Conservation (phyloP, 768 basidiomycete genomes). For the Trametes villosa region DNA sequence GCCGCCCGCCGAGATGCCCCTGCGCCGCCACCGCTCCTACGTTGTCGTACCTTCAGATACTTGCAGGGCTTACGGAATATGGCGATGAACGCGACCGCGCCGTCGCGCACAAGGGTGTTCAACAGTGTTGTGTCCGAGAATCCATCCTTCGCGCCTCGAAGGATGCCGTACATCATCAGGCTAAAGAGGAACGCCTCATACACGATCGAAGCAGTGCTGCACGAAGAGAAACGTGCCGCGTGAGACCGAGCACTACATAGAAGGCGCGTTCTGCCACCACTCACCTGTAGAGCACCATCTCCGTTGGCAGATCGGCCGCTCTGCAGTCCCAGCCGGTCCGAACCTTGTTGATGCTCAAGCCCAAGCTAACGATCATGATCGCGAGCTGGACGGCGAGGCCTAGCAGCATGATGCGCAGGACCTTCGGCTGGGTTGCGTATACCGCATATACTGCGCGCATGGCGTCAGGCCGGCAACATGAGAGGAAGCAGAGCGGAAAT, state of each 20-base stretch:
- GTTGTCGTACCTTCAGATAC: background rate
- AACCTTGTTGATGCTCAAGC: slow-evolving; percentile 20
- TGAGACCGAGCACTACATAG: background rate
- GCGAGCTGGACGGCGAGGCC: slow-evolving; percentile 15
- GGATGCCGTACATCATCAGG: slow-evolving; percentile 29
- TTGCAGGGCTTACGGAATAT: slow-evolving; percentile 28
- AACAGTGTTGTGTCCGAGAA: slow-evolving; percentile 29
- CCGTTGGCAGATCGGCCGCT: slow-evolving; percentile 11
- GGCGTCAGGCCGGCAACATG: background rate
- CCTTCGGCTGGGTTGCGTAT: slow-evolving; percentile 1
- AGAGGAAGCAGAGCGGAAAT: background rate
- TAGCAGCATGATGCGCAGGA: slow-evolving; percentile 15
- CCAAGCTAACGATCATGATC: slow-evolving; percentile 18
- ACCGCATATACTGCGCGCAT: slow-evolving; percentile 14
- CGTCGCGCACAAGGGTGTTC: slow-evolving; percentile 30
- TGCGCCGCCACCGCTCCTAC: no score
- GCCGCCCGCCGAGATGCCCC: no score
- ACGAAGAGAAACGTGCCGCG: background rate
- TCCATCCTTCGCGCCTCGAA: slow-evolving; percentile 25
- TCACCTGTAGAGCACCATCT: slow-evolving; percentile 24
- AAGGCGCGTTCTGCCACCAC: background rate
- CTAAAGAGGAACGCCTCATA: slow-evolving; percentile 33
- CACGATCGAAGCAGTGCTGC: slow-evolving; percentile 28
- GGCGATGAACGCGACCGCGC: slow-evolving; percentile 32
- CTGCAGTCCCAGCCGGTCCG: slow-evolving; percentile 11